These are phyloP conservation scores for Kluyveromyces aestuarii DNA, from an alignment of 805 yeast species.

Conservation along the genomic window DNA sequence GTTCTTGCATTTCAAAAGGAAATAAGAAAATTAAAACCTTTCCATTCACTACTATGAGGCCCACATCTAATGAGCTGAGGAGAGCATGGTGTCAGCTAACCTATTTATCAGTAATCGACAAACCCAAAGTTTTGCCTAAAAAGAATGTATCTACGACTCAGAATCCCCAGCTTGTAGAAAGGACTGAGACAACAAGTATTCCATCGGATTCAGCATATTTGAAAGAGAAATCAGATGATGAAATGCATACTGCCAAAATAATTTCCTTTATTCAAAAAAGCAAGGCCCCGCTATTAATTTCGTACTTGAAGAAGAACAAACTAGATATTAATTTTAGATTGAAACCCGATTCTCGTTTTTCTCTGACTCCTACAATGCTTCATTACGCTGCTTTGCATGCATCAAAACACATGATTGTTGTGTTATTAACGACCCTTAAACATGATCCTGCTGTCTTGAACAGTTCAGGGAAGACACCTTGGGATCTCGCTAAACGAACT, in stretches of 20 bases:
- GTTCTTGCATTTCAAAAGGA: slow-evolving; percentile 38
- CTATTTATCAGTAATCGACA: slow-evolving; percentile 42
- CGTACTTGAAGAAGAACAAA: slow-evolving; percentile 50
- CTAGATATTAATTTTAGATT: slow-evolving; percentile 45
- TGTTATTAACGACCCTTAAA: slow-evolving; percentile 52
- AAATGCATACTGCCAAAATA: slow-evolving; percentile 48
- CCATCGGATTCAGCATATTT: slow-evolving; percentile 6
- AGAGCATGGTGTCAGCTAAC: slow-evolving; percentile 77
- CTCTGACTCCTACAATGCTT: slow-evolving; percentile 58
- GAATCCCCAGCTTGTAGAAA: slow-evolving; percentile 8
- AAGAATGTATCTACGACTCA: slow-evolving; percentile 13
- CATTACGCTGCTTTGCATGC: slow-evolving; percentile 72
- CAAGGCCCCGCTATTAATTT: slow-evolving; percentile 63
- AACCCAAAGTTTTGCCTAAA: slow-evolving; percentile 41
- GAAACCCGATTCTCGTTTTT: slow-evolving; percentile 45
- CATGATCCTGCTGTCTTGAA: slow-evolving; percentile 60
- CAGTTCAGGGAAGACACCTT: slow-evolving; percentile 52
- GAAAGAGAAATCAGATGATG: slow-evolving; percentile 29
- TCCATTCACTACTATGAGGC: slow-evolving; percentile 87
- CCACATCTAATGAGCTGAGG: slow-evolving; percentile 72
- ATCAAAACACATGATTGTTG: slow-evolving; percentile 52
- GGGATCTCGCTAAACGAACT: slow-evolving; percentile 47
- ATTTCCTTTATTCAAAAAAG: slow-evolving; percentile 56
- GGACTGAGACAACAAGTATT: not conserved
- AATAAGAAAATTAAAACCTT: slow-evolving; percentile 61